A percentile compares a stretch with the other conserved stretches of the same genome.
These are phyloP conservation scores for Colletotrichum higginsianum DNA, from an alignment of 2,329 filamentous ascomycete species.

Conservation along the genomic window DNA sequence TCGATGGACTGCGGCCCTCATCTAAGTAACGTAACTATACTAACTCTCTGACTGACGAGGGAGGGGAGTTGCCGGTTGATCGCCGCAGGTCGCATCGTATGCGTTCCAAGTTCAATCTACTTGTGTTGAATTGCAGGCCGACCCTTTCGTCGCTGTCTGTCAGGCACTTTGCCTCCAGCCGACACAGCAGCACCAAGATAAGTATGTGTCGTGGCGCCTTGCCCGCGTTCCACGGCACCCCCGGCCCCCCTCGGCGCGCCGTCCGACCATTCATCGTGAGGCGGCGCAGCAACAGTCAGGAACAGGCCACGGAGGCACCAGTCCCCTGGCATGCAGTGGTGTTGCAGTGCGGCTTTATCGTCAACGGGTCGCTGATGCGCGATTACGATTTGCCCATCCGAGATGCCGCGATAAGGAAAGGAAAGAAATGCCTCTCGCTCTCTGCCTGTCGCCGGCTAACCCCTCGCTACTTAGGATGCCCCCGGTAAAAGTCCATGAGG, in stretches of 20 bases:
- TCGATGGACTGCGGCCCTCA: conserved; percentile 17
- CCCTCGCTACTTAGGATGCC: too few species aligned
- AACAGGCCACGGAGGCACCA: conserved; percentile 35
- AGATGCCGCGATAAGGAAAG: conserved; percentile 28
- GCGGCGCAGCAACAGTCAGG: conserved; percentile 33
- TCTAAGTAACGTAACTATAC: not conserved
- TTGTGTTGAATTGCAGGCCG: conserved; percentile 3
- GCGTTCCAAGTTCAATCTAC: not conserved
- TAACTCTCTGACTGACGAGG: conserved; percentile 14
- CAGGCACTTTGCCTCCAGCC: not conserved
- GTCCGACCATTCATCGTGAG: conserved; percentile 31
- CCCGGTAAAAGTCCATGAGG: too few species aligned
- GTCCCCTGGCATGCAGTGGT: conserved; percentile 1
- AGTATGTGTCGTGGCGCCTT: not conserved
- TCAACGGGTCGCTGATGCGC: conserved; percentile 25
- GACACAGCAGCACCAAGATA: not conserved
- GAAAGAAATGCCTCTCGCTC: conserved; percentile 30
- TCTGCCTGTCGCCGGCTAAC: not conserved
- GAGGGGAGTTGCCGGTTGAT: conserved; percentile 17
- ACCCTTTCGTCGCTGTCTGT: conserved; percentile 8
- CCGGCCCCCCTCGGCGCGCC: conserved; percentile 30
- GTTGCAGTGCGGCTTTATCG: conserved; percentile 21
- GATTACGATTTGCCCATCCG: conserved; percentile 32
- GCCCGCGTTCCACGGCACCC: conserved; percentile 14
- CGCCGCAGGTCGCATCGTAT: conserved; percentile 26